These are phyloP conservation scores for Xylaria intraflava DNA, from an alignment of 495 filamentous ascomycete genomes.

Conservation along the genomic window DNA sequence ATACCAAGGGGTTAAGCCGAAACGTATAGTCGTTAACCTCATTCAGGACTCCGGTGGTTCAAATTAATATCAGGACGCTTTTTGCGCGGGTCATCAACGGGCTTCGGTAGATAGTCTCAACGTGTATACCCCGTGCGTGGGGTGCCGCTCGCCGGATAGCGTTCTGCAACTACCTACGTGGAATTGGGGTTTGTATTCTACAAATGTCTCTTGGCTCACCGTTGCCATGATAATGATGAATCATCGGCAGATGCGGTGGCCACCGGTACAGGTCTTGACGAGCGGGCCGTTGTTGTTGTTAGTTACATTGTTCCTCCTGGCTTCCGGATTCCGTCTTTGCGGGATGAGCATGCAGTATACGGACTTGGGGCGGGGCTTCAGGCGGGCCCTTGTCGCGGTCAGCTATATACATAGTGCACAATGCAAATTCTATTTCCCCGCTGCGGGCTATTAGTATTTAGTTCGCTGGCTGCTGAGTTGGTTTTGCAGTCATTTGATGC, in stretches of 20 bases:
- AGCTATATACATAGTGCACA: background rate
- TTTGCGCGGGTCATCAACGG: background rate
- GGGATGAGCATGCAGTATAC: background rate
- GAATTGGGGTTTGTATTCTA: no score
- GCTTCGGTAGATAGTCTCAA: no score
- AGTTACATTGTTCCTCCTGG: background rate
- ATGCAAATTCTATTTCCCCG: background rate
- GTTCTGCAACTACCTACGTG: no score
- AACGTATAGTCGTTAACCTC: constrained; percentile 1
- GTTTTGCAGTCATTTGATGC: constrained; percentile 10
- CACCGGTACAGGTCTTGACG: background rate
- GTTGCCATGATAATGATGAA: background rate
- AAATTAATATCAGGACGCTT: background rate
- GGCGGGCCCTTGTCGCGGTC: no score
- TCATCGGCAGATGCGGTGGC: background rate
- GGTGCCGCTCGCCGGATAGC: no score
- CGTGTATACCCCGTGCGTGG: no score
- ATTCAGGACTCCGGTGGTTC: background rate
- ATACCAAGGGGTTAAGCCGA: no score
- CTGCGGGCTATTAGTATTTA: background rate
- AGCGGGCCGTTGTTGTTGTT: background rate
- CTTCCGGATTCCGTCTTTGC: background rate
- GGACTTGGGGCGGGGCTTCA: background rate
- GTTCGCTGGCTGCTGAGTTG: constrained; percentile 5
- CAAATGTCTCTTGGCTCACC: no score